A percentile compares a stretch with the other conserved stretches of the same genome.
phyloP scores from a whole-genome alignment of 164 flowering plant species.

The grape (Vitis vinifera) region ASM3070453v1 NC_081818.1:28628501-28629000 shows the following conservation, averaged over 20 bases:
- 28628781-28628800: neutral
- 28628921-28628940: too few species aligned
- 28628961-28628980: too few species aligned
- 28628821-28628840: neutral
- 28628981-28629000: too few species aligned
- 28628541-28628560: neutral
- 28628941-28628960: too few species aligned
- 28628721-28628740: conserved; percentile 7
- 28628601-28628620: conserved; percentile 21
- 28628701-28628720: conserved; percentile 3
- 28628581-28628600: conserved; percentile 22
- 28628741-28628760: conserved; percentile 6
- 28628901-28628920: too few species aligned
- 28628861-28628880: too few species aligned
- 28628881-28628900: too few species aligned
- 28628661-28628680: conserved; percentile 25
- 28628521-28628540: neutral
- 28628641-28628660: conserved; percentile 45
- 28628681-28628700: conserved; percentile 23
- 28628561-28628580: neutral
- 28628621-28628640: conserved; percentile 35
- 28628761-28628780: too few species aligned
- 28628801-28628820: neutral
- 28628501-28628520: neutral
- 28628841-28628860: too few species aligned